Conservation (phyloP, 345 rosid species). For the Draba incana region DNA sequence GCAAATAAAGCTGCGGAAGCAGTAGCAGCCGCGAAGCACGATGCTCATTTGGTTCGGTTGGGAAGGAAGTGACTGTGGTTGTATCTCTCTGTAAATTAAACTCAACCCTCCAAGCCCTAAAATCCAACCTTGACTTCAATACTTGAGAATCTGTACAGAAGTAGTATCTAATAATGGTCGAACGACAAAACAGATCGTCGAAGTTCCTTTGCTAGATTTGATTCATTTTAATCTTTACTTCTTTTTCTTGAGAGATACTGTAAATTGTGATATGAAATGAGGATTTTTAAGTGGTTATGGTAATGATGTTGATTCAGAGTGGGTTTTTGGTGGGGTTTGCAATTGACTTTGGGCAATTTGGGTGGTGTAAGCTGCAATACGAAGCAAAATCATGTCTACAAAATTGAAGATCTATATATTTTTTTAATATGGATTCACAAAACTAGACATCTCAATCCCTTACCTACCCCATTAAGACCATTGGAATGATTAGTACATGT, state of each 20-base stretch:
- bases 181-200: slow-evolving; percentile 16
- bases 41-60: slow-evolving; percentile 45
- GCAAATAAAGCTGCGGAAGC: slow-evolving; percentile 70
- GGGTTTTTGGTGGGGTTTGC: slow-evolving; percentile 33
- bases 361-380: slow-evolving; percentile 39
- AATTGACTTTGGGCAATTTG: slow-evolving; percentile 35
- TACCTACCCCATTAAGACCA: slow-evolving; percentile 38
- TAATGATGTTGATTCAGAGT: slow-evolving; percentile 30
- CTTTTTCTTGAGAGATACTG: slow-evolving; percentile 10
- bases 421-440: not conserved
- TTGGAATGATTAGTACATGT: slow-evolving; percentile 33
- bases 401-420: not conserved
- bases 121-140: slow-evolving; percentile 6
- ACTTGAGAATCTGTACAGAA: slow-evolving; percentile 33
- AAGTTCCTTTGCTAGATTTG: slow-evolving; percentile 18
- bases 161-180: slow-evolving; percentile 40
- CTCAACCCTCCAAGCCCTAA: slow-evolving; percentile 9
- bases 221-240: slow-evolving; percentile 3
- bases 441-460: slow-evolving; percentile 31
- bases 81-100: slow-evolving; percentile 35
- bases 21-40: slow-evolving; percentile 54
- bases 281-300: slow-evolving; percentile 24
- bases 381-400: slow-evolving; percentile 35
- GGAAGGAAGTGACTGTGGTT: slow-evolving; percentile 40
- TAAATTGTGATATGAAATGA: slow-evolving; percentile 16